Evolutionary conservation across 495 filamentous ascomycete species (phyloP).

Genomic region (Podospora pseudopauciseta): DNA sequence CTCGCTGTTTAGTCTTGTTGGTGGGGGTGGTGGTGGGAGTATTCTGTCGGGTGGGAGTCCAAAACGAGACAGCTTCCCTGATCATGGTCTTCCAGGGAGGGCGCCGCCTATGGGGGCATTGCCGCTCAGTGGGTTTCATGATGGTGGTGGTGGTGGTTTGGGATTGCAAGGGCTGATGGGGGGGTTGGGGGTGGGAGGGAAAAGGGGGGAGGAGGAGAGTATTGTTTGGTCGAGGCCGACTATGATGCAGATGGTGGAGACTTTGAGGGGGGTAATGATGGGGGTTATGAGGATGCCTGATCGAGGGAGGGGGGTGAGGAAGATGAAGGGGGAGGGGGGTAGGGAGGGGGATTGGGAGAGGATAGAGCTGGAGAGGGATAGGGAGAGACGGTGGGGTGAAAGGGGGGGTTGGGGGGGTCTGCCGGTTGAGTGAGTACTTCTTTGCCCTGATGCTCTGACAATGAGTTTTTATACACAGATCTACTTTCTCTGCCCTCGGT

Average conservation of each 20-base stretch:
- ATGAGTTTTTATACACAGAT: not conserved
- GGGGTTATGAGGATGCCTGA: not conserved
- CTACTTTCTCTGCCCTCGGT: too few relatives aligned
- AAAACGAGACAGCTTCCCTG: not conserved
- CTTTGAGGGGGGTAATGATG: constrained; percentile 38
- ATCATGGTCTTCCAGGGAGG: not conserved
- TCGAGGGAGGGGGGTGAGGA: not conserved
- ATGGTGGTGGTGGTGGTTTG: not conserved
- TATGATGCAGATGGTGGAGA: constrained; percentile 43
- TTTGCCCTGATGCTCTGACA: not conserved
- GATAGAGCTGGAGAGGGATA: not conserved
- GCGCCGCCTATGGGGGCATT: not conserved
- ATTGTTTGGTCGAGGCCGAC: constrained; percentile 41
- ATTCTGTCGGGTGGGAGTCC: too few relatives aligned
- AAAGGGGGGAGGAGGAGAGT: not conserved
- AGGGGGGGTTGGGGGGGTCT: not conserved
- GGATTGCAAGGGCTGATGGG: not conserved
- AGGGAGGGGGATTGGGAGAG: not conserved
- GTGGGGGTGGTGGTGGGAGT: not conserved
- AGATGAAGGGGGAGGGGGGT: too few relatives aligned
- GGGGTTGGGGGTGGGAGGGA: not conserved
- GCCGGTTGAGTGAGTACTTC: not conserved
- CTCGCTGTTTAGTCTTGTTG: not conserved
- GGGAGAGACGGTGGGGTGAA: not conserved
- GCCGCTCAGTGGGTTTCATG: not conserved